A percentile compares a stretch with the other conserved stretches of the same genome.
Evolutionary conservation across 1,284 basidiomycete species (phyloP).

Genomic region (Boletus austroedulis): DNA sequence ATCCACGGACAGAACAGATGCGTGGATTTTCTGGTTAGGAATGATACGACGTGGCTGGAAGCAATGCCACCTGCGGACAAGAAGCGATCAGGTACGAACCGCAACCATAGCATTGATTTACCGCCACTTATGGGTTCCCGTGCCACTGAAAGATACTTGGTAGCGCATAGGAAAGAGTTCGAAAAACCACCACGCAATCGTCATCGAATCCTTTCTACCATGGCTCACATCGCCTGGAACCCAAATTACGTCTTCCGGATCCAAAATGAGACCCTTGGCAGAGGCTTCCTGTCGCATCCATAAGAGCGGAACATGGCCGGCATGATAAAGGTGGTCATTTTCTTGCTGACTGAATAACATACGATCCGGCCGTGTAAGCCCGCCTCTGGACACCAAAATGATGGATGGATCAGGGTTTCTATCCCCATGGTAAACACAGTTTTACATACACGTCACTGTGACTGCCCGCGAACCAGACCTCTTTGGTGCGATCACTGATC

Average conservation of each 20-base stretch:
- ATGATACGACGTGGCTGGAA: constrained; percentile 11
- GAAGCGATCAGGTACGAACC: not conserved
- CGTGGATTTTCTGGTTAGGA: constrained; percentile 22
- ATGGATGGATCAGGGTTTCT: not conserved
- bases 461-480: constrained; percentile 15
- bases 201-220: constrained; percentile 17
- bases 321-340: not conserved
- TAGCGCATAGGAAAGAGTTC: constrained; percentile 17
- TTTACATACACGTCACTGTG: constrained; percentile 13
- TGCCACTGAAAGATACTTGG: not conserved
- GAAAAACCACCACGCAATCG: constrained; percentile 9
- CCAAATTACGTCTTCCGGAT: not conserved
- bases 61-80: not conserved
- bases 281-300: not conserved
- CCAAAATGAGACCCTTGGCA: not conserved
- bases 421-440: too few species aligned
- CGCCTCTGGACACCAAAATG: not conserved
- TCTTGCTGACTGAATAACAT: too few species aligned
- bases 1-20: constrained; percentile 10
- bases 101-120: not conserved
- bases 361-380: not conserved
- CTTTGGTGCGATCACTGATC: constrained; percentile 14
- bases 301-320: not conserved
- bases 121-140: not conserved
- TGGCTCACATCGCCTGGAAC: not conserved